A percentile compares a stretch with the other conserved stretches of the same genome.
Evolutionary conservation across 805 yeast species (phyloP).

Genomic region (Jamesozyma hellenica): DNA sequence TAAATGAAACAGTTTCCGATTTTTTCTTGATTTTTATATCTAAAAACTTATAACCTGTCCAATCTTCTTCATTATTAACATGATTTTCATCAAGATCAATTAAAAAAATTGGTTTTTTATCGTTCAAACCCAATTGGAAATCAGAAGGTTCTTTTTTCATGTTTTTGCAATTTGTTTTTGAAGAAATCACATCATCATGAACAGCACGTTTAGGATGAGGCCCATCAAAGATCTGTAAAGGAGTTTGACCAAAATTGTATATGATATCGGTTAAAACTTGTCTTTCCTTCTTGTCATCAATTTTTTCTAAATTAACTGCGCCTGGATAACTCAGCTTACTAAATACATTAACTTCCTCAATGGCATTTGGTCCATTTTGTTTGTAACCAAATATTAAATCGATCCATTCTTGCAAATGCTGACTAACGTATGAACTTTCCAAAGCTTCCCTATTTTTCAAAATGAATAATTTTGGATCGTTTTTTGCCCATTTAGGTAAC

Average conservation of each 20-base stretch:
- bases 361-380: slow-evolving; percentile 65
- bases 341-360: slow-evolving; percentile 61
- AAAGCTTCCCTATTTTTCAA: slow-evolving; percentile 71
- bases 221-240: slow-evolving; percentile 55
- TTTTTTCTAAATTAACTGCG: slow-evolving; percentile 63
- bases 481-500: slow-evolving; percentile 77
- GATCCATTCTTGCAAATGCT: slow-evolving; percentile 72
- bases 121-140: not conserved
- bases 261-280: slow-evolving; percentile 74
- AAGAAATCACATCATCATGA: too few species aligned
- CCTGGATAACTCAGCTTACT: slow-evolving; percentile 81
- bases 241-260: slow-evolving; percentile 89
- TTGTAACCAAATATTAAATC: slow-evolving; percentile 75
- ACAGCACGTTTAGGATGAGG: slow-evolving; percentile 43
- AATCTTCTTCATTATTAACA: not conserved
- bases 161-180: too few species aligned
- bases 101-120: not conserved
- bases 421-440: slow-evolving; percentile 73
- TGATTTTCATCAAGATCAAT: not conserved
- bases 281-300: slow-evolving; percentile 63
- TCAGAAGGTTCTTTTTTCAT: not conserved
- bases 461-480: slow-evolving; percentile 65
- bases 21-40: slow-evolving; percentile 4
- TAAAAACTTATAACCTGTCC: slow-evolving; percentile 9
- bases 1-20: not conserved